These are phyloP conservation scores for Porodaedalea pini DNA, from an alignment of 1,284 basidiomycete species.

Conservation along the genomic window DNA sequence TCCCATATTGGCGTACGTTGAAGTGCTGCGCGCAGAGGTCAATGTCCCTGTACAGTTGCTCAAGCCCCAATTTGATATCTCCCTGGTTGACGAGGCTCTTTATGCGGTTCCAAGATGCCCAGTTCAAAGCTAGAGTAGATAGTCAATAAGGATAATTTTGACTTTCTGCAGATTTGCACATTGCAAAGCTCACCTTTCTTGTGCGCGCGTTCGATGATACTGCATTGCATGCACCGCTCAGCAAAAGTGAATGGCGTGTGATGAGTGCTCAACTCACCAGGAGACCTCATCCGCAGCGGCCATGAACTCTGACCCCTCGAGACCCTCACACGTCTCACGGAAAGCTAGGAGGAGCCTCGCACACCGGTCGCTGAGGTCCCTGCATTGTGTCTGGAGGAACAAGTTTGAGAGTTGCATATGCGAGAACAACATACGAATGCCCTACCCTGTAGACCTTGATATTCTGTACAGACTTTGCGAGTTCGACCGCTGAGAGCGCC, in stretches of 20 bases:
- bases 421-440: neutral
- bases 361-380: constrained; percentile 35
- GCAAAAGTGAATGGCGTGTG: neutral
- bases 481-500: constrained; percentile 25
- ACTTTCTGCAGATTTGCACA: neutral
- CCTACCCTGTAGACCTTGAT: constrained; percentile 38
- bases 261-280: constrained; percentile 28
- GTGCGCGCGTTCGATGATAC: constrained; percentile 34
- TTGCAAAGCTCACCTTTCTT: constrained; percentile 23
- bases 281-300: constrained; percentile 37
- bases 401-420: neutral
- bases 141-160: neutral
- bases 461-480: constrained; percentile 25
- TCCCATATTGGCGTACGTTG: constrained; percentile 10
- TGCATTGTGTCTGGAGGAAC: constrained; percentile 37
- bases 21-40: constrained; percentile 30
- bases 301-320: constrained; percentile 32
- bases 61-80: constrained; percentile 40
- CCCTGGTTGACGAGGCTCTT: constrained; percentile 37
- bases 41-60: constrained; percentile 37
- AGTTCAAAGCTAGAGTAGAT: constrained; percentile 29
- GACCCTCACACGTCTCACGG: constrained; percentile 32
- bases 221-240: constrained; percentile 19
- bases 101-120: constrained; percentile 36
- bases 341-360: constrained; percentile 32